These are phyloP conservation scores for Stemphylium beticola DNA, from an alignment of 2,329 filamentous ascomycete species.

Conservation along the genomic window DNA sequence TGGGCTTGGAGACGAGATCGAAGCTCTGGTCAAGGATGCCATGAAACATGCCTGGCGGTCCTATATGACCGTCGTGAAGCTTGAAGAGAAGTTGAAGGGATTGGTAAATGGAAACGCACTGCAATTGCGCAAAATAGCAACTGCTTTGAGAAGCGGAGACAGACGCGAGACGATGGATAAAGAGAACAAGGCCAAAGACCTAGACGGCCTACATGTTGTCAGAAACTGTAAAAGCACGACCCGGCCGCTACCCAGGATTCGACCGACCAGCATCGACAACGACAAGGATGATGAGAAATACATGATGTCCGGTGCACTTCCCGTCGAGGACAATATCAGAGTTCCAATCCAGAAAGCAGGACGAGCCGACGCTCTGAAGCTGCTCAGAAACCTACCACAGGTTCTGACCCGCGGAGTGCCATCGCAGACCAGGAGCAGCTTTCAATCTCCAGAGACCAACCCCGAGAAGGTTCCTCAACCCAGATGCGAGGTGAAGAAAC, in stretches of 20 bases:
- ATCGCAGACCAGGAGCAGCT: not conserved
- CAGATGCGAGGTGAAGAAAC: conserved; percentile 18
- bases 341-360: not conserved
- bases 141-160: not conserved
- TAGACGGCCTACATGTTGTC: not conserved
- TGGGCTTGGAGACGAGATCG: conserved; percentile 12
- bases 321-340: not conserved
- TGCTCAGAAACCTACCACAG: not conserved
- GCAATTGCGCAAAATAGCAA: not conserved
- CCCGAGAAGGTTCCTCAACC: conserved; percentile 10
- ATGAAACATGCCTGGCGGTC: conserved; percentile 29
- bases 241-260: not conserved
- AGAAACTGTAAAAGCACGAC: not conserved
- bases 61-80: conserved; percentile 24
- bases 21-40: conserved; percentile 15
- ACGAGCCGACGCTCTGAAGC: not conserved
- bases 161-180: not conserved
- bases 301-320: conserved; percentile 6
- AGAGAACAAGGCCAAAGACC: not conserved
- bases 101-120: not conserved
- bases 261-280: not conserved
- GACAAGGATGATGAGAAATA: not conserved
- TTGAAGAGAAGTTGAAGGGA: conserved; percentile 23
- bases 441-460: conserved; percentile 6
- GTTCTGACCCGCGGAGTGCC: not conserved